A percentile compares a stretch with the other conserved stretches of the same genome.
These are phyloP conservation scores for Talaromyces islandicus DNA, from an alignment of 2,329 filamentous ascomycete genomes.

Conservation along the genomic window DNA sequence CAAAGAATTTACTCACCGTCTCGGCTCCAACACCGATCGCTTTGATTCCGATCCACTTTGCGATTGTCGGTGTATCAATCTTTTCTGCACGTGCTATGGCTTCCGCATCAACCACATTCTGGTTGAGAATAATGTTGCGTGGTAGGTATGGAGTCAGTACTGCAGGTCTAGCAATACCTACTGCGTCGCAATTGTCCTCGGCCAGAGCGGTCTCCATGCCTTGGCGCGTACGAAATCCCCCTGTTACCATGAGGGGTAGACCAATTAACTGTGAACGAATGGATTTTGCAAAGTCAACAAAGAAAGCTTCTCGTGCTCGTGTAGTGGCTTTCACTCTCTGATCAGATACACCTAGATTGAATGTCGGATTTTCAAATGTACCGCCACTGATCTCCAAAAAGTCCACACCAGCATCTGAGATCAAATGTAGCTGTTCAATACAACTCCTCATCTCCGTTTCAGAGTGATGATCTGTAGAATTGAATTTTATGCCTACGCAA, in stretches of 20 bases:
- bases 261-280: conserved; percentile 42
- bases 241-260: conserved; percentile 53
- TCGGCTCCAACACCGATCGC: conserved; percentile 5
- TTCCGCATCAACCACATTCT: not conserved
- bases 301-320: conserved; percentile 58
- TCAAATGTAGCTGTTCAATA: conserved; percentile 51
- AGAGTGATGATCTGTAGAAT: conserved; percentile 42
- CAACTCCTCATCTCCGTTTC: conserved; percentile 37
- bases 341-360: not conserved
- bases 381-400: conserved; percentile 63
- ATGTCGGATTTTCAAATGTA: conserved; percentile 47
- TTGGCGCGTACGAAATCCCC: conserved; percentile 53
- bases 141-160: conserved; percentile 32
- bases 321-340: conserved; percentile 29
- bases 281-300: conserved; percentile 57
- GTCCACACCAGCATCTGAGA: conserved; percentile 44
- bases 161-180: conserved; percentile 45
- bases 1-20: conserved; percentile 2
- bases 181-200: conserved; percentile 43
- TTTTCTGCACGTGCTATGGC: not conserved
- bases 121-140: conserved; percentile 1
- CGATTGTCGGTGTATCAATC: not conserved
- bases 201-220: conserved; percentile 47
- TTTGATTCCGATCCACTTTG: not conserved
- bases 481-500: conserved; percentile 41